These are phyloP conservation scores for Rossbeevera mucosa DNA, from an alignment of 768 basidiomycete genomes.

Conservation along the genomic window DNA sequence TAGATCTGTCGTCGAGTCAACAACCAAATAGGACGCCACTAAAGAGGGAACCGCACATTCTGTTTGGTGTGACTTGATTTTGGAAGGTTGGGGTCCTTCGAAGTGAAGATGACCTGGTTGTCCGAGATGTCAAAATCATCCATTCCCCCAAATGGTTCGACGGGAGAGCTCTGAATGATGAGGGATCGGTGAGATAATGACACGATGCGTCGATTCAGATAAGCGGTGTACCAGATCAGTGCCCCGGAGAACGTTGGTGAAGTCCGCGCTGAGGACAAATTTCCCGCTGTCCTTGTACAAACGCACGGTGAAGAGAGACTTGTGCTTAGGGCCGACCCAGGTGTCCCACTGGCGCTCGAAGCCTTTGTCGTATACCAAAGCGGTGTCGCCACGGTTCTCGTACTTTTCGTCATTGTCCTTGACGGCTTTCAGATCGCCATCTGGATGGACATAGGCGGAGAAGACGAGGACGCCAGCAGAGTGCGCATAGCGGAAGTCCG, in stretches of 20 bases:
- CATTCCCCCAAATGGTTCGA: constrained; percentile 83
- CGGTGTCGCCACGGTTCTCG: constrained; percentile 68
- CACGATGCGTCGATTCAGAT: not conserved
- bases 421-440: constrained; percentile 67
- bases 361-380: constrained; percentile 62
- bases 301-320: constrained; percentile 67
- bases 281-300: constrained; percentile 44
- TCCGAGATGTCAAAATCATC: constrained; percentile 76
- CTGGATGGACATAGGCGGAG: constrained; percentile 75
- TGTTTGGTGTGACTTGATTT: constrained; percentile 87
- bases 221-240: constrained; percentile 58
- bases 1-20: constrained; percentile 51
- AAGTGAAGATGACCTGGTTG: constrained; percentile 71
- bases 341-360: constrained; percentile 78
- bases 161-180: constrained; percentile 55
- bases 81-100: constrained; percentile 76
- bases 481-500: constrained; percentile 66
- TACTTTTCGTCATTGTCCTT: constrained; percentile 66
- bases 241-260: constrained; percentile 57
- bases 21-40: not conserved
- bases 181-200: not conserved
- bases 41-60: constrained; percentile 44
- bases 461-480: constrained; percentile 69
- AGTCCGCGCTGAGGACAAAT: constrained; percentile 52
- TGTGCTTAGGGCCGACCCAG: constrained; percentile 69